Conservation (phyloP, 495 filamentous ascomycete species). For the Cetradonia linearis region DNA sequence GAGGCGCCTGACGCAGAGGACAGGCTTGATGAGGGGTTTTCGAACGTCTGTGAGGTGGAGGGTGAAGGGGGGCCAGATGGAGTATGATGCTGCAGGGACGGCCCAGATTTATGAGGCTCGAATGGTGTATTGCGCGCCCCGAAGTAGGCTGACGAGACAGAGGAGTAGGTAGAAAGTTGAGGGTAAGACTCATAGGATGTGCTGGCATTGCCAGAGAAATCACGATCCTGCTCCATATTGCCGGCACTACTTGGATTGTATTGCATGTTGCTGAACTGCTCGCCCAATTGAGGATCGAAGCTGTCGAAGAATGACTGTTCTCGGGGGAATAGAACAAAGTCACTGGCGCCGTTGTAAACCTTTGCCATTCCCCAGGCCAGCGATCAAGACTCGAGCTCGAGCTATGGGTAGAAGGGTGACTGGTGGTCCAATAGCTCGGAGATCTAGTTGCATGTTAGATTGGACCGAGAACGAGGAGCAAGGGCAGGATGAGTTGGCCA, state of each 20-base stretch:
- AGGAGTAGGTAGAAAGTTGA: conserved; percentile 4
- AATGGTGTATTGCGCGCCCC: conserved; percentile 10
- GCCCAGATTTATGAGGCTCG: conserved; percentile 12
- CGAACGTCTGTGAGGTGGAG: conserved; percentile 29
- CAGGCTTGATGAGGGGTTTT: conserved; percentile 42
- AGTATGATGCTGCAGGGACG: conserved; percentile 13
- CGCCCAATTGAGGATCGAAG: conserved; percentile 9
- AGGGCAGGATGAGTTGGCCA: conserved; percentile 2
- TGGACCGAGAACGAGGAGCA: neutral
- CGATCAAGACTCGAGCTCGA: neutral
- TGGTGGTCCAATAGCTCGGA: neutral
- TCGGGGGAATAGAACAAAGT: conserved; percentile 25
- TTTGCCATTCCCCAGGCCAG: conserved; percentile 20
- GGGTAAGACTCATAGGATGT: conserved; percentile 17
- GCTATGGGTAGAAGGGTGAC: neutral
- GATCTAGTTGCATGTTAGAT: conserved; percentile 7
- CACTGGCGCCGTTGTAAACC: conserved; percentile 18
- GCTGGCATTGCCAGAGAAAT: conserved; percentile 9
- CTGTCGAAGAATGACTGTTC: conserved; percentile 15
- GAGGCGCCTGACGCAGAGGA: conserved; percentile 70
- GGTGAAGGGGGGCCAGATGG: conserved; percentile 25
- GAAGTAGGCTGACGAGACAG: conserved; percentile 12
- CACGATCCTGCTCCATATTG: conserved; percentile 15
- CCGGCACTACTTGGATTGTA: conserved; percentile 6
- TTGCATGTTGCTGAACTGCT: conserved; percentile 6